Percentiles rank a stretch among this genome's conserved stretches.
Evolutionary conservation across 345 rosid genomes (phyloP).

Genomic region (Raphanus sativus): DNA sequence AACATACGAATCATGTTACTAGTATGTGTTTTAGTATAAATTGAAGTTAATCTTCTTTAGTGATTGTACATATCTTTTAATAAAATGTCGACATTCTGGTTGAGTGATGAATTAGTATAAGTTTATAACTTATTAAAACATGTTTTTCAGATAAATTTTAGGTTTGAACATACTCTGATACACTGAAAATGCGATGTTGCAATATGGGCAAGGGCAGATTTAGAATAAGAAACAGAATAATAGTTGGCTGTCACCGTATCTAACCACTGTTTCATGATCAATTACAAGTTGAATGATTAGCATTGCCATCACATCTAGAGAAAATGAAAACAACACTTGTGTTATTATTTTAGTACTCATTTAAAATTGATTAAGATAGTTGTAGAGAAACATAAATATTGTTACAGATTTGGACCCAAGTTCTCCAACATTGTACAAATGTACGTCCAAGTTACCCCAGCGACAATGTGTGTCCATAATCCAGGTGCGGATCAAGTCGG

Average conservation of each 20-base stretch:
- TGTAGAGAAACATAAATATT: slow-evolving; percentile 14
- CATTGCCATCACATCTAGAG: slow-evolving; percentile 4
- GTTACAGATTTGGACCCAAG: neutral
- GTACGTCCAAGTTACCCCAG: neutral
- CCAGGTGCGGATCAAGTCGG: neutral
- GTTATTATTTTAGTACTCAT: neutral
- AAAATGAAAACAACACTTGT: neutral
- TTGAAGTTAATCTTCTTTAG: neutral
- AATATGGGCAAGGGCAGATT: neutral
- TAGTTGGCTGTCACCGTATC: slow-evolving; percentile 20
- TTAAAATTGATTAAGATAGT: slow-evolving; percentile 22
- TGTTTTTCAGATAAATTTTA: neutral
- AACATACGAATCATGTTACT: neutral
- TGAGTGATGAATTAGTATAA: neutral
- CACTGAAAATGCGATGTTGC: neutral
- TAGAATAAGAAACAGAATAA: neutral
- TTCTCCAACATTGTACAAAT: neutral
- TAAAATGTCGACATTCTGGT: neutral
- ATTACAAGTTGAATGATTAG: slow-evolving; percentile 23
- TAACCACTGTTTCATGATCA: slow-evolving; percentile 23
- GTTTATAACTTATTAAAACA: neutral
- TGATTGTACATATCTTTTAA: neutral
- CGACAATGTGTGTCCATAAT: neutral
- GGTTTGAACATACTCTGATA: neutral
- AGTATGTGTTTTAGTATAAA: neutral